These are phyloP conservation scores for Lagenidium sp. DNA, from an alignment of 352 stramenopile genomes.

Conservation along the genomic window DNA sequence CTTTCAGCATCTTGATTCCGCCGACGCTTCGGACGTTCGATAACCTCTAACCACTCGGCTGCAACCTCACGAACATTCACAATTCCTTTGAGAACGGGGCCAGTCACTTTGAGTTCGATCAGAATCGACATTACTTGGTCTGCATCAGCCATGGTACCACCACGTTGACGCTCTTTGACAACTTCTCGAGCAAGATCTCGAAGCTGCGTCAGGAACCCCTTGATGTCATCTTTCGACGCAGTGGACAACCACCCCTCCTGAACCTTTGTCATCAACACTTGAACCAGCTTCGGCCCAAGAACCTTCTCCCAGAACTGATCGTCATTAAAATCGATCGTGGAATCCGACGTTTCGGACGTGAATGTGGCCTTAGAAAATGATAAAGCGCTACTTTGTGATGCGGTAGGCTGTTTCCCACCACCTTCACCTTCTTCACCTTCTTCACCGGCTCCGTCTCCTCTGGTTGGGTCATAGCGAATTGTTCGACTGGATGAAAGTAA, in stretches of 20 bases:
- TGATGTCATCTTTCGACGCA: constrained; percentile 73
- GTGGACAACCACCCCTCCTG: constrained; percentile 72
- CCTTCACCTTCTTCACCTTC: constrained; percentile 31
- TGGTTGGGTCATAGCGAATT: constrained; percentile 80
- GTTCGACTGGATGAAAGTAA: constrained; percentile 78
- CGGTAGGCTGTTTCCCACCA: constrained; percentile 21
- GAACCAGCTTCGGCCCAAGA: constrained; percentile 74
- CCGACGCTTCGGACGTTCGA: constrained; percentile 80
- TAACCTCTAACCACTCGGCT: constrained; percentile 78
- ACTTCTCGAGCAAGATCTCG: constrained; percentile 68
- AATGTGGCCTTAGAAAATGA: constrained; percentile 88
- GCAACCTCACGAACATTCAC: constrained; percentile 74
- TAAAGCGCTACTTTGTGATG: constrained; percentile 49
- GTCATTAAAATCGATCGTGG: constrained; percentile 86
- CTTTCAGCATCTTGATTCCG: constrained; percentile 78
- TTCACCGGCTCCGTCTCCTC: constrained; percentile 28
- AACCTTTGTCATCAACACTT: constrained; percentile 84
- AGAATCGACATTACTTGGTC: constrained; percentile 83
- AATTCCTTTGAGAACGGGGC: constrained; percentile 54
- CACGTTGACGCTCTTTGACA: constrained; percentile 80
- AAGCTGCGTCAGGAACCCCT: constrained; percentile 70
- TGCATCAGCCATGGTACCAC: constrained; percentile 69
- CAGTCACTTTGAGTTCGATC: constrained; percentile 84
- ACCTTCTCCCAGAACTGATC: constrained; percentile 91
- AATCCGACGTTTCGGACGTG: constrained; percentile 79